Base-by-base conservation (phyloP, 2,329 filamentous ascomycete species). In the Trichoderma afroharzianum region DNA sequence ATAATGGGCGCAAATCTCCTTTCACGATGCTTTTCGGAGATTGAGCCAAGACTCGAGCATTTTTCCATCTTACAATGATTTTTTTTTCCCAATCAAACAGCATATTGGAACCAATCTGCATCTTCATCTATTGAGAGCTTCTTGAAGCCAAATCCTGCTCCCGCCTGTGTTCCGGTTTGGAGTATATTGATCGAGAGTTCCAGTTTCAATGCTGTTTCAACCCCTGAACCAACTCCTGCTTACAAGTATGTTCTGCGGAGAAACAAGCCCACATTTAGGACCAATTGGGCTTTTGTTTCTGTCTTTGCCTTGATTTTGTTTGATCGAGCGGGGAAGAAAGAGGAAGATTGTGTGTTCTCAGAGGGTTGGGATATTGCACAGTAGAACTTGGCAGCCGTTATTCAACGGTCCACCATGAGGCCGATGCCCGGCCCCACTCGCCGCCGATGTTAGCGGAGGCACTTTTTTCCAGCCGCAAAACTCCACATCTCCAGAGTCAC, bases 341-440 rank as follows among this genome's bases (percentile, higher is more conserved):
- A 59, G 18, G 28, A 47, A 4, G n/a, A 50, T 33, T 26, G 21
- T 26, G 30, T 2, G 24, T 24, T 32, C 26, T 24, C 55, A 15
- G 28, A 53, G n/a, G 33, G 63, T 62, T 50, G 67, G 2, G 32
- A 15, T 8, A 11, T 36, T 30, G 39, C 39, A 50, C 5, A 12
- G 8, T 39, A 50, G n/a, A 3, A 5, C 21, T 50, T 50, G 15
- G 32, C 36, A 8, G 32, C 36, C n/a, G 18, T 59, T 7, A 32
- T 61, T 8, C 55, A n/a, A 11, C 43, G 67, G 36, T 59, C 67
- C 67, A 69, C 67, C 57, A 39, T 28, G 39, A 62, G 36, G 4
- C 57, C 26, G 57, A 61, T 36, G 47, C 36, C 55, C 67, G 67
- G 57, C 67, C 67, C 67, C 67, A 69, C 67, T 69, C 67, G 21